Evolutionary conservation across 768 basidiomycete genomes (phyloP), one percentile per base, ranked within the genome.

Genomic region (Macrolepiota fuliginosa): DNA sequence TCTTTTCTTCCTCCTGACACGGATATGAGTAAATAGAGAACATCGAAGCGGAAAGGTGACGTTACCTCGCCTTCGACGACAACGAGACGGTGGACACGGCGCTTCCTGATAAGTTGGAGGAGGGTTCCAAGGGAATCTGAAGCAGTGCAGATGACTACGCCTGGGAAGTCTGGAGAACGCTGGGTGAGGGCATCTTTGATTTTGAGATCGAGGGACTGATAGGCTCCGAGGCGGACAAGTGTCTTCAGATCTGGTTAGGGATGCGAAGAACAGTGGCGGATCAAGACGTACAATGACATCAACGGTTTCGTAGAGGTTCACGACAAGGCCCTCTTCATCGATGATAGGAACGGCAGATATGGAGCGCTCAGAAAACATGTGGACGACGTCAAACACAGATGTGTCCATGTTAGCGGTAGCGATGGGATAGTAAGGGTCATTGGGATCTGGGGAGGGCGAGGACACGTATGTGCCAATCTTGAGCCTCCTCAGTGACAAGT

Each of bases 321-420:
- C 83, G 45, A 99, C 97, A 56, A 95, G 83, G 9, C 96, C 96
- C 7, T 94, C 84, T 61, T 91, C 86, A 68, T 99, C 93, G 32
- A 98, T 83, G 70, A 99, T 98, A 7, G 97, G 97, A 4, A 99
- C 96, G 4, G 96, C 96, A 9, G 93, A 95, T 66, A 99, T 97
- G 27, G 95, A 90, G 46, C 90, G 85, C 73, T 95, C 92, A 0
- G 94, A 96, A 73, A 98, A 98, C 90, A 96, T 94, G 70, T 99
- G 97, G 2, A 98, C 97, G 62, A 98, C 94, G 69, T 98, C 95
- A 68, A 97, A 98, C 2, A 99, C 97, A 29, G 92, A 90, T 0
- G 96, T 97, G 60, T 87, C 79, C 69, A 96, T 79, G 35, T 88
- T 95, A 11, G 96, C 96, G 0, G 95, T 97, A 4, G 92, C 91